Conservation (phyloP, 129 eudicot genomes). For the Saposhnikovia divaricata region DNA sequence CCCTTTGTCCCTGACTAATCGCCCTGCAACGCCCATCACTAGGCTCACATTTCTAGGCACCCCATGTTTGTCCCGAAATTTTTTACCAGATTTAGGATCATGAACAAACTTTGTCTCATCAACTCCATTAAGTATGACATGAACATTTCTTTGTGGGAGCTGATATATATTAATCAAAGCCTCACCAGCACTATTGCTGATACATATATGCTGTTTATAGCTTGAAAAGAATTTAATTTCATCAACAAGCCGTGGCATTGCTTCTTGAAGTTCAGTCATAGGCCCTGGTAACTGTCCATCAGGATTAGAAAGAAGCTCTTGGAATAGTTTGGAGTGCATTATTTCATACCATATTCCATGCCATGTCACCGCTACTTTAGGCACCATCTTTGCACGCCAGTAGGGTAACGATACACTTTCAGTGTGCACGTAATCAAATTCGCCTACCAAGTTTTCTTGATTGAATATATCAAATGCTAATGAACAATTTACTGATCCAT, state of each 20-base stretch:
- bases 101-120: constrained; percentile 19
- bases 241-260: constrained; percentile 24
- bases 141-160: constrained; percentile 23
- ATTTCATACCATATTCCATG: constrained; percentile 32
- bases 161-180: constrained; percentile 21
- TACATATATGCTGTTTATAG: too few species aligned
- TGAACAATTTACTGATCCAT: constrained; percentile 11
- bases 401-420: constrained; percentile 31
- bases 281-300: constrained; percentile 1
- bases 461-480: constrained; percentile 17
- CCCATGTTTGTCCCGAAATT: constrained; percentile 18
- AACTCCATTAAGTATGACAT: constrained; percentile 33
- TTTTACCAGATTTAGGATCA: constrained; percentile 11
- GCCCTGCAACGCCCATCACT: constrained; percentile 28
- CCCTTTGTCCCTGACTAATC: constrained; percentile 32
- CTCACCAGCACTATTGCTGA: constrained; percentile 30
- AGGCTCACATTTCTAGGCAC: constrained; percentile 21
- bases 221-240: too few species aligned
- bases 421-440: constrained; percentile 22
- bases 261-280: constrained; percentile 15
- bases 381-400: constrained; percentile 19
- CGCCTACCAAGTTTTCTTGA: constrained; percentile 5
- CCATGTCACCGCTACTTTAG: constrained; percentile 26
- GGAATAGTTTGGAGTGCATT: constrained; percentile 25
- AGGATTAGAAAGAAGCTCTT: constrained; percentile 19